Conservation (phyloP, 129 eudicot genomes). For the Heracleum sosnowskyi region DNA sequence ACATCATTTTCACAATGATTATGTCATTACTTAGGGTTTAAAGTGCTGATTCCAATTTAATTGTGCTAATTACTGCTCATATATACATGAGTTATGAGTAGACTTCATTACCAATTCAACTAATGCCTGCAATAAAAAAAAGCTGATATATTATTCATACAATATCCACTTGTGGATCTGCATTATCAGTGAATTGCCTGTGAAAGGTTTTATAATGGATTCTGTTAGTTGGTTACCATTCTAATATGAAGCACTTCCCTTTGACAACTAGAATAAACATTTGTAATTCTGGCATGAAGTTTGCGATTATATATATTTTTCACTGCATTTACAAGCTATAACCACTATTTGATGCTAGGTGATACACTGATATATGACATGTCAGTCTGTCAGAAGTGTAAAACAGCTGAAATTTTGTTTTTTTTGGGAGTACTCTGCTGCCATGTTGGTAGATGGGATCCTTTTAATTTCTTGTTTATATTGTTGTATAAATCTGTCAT, state of each 20-base stretch:
- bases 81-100: neutral
- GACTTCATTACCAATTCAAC: neutral
- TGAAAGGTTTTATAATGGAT: neutral
- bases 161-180: neutral
- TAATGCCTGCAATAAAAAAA: neutral
- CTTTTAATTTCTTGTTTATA: neutral
- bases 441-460: neutral
- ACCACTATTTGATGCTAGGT: neutral
- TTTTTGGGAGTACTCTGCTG: neutral
- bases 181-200: neutral
- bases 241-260: neutral
- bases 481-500: neutral
- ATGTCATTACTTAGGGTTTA: neutral
- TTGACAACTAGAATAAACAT: neutral
- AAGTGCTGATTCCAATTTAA: neutral
- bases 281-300: neutral
- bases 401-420: neutral
- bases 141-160: neutral
- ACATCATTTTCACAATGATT: neutral
- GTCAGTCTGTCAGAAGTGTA: neutral
- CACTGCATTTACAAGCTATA: neutral
- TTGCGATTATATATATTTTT: too few relatives aligned
- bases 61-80: neutral
- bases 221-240: neutral
- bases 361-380: neutral